Conservation (phyloP, 1,284 basidiomycete genomes). For the Ustilago curta region DNA sequence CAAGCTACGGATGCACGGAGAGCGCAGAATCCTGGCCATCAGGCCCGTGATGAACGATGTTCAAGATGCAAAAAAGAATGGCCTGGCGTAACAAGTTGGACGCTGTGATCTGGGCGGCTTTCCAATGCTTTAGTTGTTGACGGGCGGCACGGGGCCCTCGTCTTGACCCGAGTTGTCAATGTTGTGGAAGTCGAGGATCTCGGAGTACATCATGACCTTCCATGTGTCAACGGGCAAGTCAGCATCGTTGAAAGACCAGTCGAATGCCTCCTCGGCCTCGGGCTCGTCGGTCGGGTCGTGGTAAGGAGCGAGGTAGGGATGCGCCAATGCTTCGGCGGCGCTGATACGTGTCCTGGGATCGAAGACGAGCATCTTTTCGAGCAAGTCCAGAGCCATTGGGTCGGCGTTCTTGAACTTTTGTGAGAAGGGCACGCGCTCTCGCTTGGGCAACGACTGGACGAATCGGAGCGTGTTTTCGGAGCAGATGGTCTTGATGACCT, state of each 20-base stretch:
- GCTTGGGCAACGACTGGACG: slow-evolving; percentile 95
- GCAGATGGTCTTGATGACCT: slow-evolving; percentile 98
- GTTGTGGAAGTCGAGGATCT: slow-evolving; percentile 71
- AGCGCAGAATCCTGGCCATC: not conserved
- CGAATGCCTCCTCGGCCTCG: slow-evolving; percentile 91
- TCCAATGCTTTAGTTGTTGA: slow-evolving; percentile 22
- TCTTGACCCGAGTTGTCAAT: slow-evolving; percentile 63
- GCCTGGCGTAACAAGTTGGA: slow-evolving; percentile 3
- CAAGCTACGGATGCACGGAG: slow-evolving; percentile 1
- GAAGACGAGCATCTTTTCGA: slow-evolving; percentile 99
- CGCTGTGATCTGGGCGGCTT: not conserved
- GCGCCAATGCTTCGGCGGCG: slow-evolving; percentile 87
- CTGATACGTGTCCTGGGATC: slow-evolving; percentile 97
- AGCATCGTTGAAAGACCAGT: slow-evolving; percentile 99
- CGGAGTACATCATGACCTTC: slow-evolving; percentile 81
- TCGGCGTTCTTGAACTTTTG: slow-evolving; percentile 93
- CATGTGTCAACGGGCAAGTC: slow-evolving; percentile 98
- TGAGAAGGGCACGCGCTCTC: slow-evolving; percentile 92
- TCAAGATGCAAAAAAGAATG: slow-evolving; percentile 2
- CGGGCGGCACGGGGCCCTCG: slow-evolving; percentile 57
- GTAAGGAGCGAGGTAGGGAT: slow-evolving; percentile 96
- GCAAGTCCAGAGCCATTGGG: slow-evolving; percentile 91
- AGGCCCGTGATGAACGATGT: not conserved
- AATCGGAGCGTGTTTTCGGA: slow-evolving; percentile 99
- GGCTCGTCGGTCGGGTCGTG: slow-evolving; percentile 99